Conservation (phyloP, 2,329 filamentous ascomycete species). For the Akanthomyces uredinophilus region DNA sequence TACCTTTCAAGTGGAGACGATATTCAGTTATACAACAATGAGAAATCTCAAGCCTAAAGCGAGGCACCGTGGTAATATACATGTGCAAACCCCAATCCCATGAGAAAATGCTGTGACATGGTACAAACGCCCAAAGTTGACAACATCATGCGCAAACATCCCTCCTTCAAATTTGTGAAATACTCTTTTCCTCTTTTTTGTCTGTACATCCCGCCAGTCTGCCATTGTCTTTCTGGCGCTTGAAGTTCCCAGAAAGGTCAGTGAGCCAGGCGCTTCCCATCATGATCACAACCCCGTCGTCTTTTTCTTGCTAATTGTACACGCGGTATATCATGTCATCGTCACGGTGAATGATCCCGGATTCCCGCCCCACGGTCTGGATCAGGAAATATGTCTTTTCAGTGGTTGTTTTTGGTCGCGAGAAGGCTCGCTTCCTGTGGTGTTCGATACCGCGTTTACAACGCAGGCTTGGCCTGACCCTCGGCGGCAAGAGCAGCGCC, state of each 20-base stretch:
- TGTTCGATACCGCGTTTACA: conserved; percentile 33
- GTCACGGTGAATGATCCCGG: conserved; percentile 8
- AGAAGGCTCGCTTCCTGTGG: not conserved
- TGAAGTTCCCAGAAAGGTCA: not conserved
- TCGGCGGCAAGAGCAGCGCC: conserved; percentile 43
- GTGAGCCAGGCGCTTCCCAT: not conserved
- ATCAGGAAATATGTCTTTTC: not conserved
- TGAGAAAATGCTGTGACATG: conserved; percentile 8
- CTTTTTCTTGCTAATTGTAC: conserved; percentile 7
- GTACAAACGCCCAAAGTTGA: conserved; percentile 12
- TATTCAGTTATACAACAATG: conserved; percentile 11
- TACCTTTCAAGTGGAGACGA: conserved; percentile 13
- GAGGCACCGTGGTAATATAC: conserved; percentile 13
- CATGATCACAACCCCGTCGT: not conserved
- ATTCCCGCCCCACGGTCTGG: not conserved
- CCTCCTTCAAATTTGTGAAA: not conserved
- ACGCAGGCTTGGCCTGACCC: conserved; percentile 41
- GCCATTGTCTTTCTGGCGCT: not conserved
- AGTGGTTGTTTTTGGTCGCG: not conserved
- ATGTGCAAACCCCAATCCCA: conserved; percentile 9
- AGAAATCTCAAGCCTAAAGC: conserved; percentile 12
- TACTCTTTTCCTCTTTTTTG: not conserved
- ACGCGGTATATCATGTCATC: conserved; percentile 11
- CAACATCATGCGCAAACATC: conserved; percentile 6
- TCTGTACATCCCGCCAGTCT: conserved; percentile 5